These are phyloP conservation scores for Parathielavia appendiculata DNA, from an alignment of 495 filamentous ascomycete species.

Conservation along the genomic window DNA sequence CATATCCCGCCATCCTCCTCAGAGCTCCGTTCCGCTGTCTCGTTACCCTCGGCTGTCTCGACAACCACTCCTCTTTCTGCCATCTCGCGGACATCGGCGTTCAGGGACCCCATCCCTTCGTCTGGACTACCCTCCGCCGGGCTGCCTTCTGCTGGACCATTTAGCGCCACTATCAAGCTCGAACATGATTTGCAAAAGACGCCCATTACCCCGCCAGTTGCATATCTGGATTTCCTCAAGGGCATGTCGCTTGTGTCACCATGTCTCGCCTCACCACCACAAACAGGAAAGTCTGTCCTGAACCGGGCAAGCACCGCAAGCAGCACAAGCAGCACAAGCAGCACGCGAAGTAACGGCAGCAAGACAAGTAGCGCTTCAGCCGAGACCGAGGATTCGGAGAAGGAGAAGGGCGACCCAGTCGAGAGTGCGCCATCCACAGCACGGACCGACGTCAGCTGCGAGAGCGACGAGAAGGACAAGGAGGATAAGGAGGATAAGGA, in stretches of 20 bases:
- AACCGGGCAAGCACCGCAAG: slow-evolving; percentile 36
- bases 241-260: slow-evolving; percentile 60
- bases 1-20: slow-evolving; percentile 60
- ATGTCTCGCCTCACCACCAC: slow-evolving; percentile 42
- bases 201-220: slow-evolving; percentile 85
- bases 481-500: slow-evolving; percentile 12
- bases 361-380: slow-evolving; percentile 31
- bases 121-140: slow-evolving; percentile 33
- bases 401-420: slow-evolving; percentile 31
- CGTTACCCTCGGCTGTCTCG: slow-evolving; percentile 32
- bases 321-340: slow-evolving; percentile 30
- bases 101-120: slow-evolving; percentile 30
- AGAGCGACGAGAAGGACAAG: slow-evolving; percentile 41
- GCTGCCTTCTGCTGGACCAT: slow-evolving; percentile 33
- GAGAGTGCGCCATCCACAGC: slow-evolving; percentile 53
- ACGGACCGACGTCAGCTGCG: slow-evolving; percentile 52
- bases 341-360: slow-evolving; percentile 25
- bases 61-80: slow-evolving; percentile 31
- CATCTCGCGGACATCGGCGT: slow-evolving; percentile 31
- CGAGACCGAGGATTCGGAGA: slow-evolving; percentile 33
- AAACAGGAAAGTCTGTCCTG: slow-evolving; percentile 36
- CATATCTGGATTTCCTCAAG: slow-evolving; percentile 90
- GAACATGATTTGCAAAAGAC: slow-evolving; percentile 51
- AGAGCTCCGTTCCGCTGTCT: slow-evolving; percentile 45
- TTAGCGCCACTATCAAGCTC: slow-evolving; percentile 30